Evolutionary conservation across 306 rosid genomes (phyloP).

Genomic region (Cyclanthera cordifolia): DNA sequence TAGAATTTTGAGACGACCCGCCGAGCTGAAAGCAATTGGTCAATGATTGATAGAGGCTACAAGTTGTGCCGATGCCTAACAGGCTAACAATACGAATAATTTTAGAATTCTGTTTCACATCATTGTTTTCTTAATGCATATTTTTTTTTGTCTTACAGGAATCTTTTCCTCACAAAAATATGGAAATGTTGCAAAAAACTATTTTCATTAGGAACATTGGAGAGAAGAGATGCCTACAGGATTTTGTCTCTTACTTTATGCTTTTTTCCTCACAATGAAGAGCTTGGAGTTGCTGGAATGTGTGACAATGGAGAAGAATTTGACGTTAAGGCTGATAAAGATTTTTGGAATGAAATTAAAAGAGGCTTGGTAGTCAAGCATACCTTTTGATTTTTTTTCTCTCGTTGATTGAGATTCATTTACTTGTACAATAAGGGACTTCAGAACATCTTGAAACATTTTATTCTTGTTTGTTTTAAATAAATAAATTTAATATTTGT

Average conservation of each 20-base stretch:
- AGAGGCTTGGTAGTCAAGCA: constrained; percentile 63
- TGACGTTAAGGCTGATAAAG: constrained; percentile 55
- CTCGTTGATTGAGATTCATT: constrained; percentile 18
- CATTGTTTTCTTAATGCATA: constrained; percentile 15
- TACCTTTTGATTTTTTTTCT: constrained; percentile 4
- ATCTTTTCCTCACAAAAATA: constrained; percentile 41
- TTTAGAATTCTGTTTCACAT: constrained; percentile 6
- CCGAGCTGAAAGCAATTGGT: too few relatives aligned
- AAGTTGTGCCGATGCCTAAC: too few relatives aligned
- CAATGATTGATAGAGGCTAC: too few relatives aligned
- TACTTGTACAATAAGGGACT: constrained; percentile 15
- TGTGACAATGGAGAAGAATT: constrained; percentile 26
- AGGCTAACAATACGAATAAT: too few relatives aligned
- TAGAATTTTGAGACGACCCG: too few relatives aligned
- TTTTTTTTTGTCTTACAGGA: constrained; percentile 47
- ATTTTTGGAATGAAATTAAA: constrained; percentile 77
- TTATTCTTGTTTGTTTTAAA: not conserved
- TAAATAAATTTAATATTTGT: not conserved
- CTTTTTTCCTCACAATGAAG: constrained; percentile 37
- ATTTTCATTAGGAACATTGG: constrained; percentile 59
- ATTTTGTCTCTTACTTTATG: constrained; percentile 64
- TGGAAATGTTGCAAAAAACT: constrained; percentile 75
- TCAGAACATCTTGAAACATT: constrained; percentile 15
- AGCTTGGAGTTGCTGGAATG: constrained; percentile 30
- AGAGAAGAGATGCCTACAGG: constrained; percentile 79